Base-by-base conservation (phyloP, 805 yeast genomes). In the Zygosaccharomyces siamensis region DNA sequence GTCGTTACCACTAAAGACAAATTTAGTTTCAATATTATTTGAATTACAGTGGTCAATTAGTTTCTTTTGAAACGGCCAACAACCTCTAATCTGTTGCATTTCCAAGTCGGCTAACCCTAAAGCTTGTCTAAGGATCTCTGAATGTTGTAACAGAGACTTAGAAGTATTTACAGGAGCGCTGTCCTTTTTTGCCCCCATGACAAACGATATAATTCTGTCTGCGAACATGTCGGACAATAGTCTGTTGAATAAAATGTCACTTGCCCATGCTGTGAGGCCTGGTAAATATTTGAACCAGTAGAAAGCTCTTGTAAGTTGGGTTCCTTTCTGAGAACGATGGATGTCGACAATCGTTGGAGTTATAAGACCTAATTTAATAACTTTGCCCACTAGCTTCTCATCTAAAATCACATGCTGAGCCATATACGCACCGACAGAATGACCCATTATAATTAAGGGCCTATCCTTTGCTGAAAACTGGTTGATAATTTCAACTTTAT, bases 331-430 rank as follows among this genome's bases (percentile, higher is more conserved):
- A 23, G 79, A 74, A 36, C 59, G 56, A 42, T 80, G 79, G 28
- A 86, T 80, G 55, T 84, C 83, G 21, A 73, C 71, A 18, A 86
- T 71, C 0, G 93, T 84, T 1, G 95, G 95, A 46, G 86, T 83
- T 16, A 85, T 69, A 45, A 85, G 68, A 0, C 89, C 88, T 18
- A 77, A 71, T 47, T 79, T 73, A 45, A 61, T 64, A 28, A 79
- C 65, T 4, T 66, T 52, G 4, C 61, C 55, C 2, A 54, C 49
- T 10, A 59, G 33, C 0, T 47, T 27, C 2, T 60, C 47, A 27
- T 55, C 48, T 21, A 65, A 58, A 1, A 78, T 69, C 2, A 80
- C 70, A 39, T 84, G 63, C 61, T 85, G 89, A 2, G 72, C 62
- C 39, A 86, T 69, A 71, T 77, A 86, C 5, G 81, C 73, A 1